Evolutionary conservation across 2,329 filamentous ascomycete genomes (phyloP).

Genomic region (Beauveria australis): DNA sequence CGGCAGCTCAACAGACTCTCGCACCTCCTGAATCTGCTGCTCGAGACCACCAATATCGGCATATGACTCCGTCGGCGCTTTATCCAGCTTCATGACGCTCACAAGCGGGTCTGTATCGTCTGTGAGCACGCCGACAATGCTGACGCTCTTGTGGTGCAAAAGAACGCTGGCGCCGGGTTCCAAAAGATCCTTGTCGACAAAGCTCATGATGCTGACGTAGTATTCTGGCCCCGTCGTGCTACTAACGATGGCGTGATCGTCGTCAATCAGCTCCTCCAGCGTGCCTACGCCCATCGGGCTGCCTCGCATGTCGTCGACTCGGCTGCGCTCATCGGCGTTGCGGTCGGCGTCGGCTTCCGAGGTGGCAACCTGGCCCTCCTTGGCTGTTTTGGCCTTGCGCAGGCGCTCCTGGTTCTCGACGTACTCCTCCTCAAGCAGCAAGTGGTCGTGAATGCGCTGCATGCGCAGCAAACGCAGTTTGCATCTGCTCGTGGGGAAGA

Average conservation of each 20-base stretch:
- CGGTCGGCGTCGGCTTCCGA: slow-evolving; percentile 68
- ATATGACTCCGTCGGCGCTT: slow-evolving; percentile 95
- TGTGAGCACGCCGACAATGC: slow-evolving; percentile 92
- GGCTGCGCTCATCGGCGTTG: slow-evolving; percentile 87
- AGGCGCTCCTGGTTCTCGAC: slow-evolving; percentile 97
- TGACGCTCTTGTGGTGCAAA: slow-evolving; percentile 95
- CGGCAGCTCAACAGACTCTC: slow-evolving; percentile 93
- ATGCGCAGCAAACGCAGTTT: slow-evolving; percentile 95
- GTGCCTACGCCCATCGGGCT: slow-evolving; percentile 98
- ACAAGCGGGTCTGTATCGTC: slow-evolving; percentile 94
- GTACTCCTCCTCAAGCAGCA: slow-evolving; percentile 95
- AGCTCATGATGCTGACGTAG: slow-evolving; percentile 99
- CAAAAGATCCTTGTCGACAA: slow-evolving; percentile 96
- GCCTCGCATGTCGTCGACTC: slow-evolving; percentile 96
- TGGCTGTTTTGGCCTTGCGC: slow-evolving; percentile 80
- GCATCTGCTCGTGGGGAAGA: slow-evolving; percentile 94
- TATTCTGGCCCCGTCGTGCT: slow-evolving; percentile 96
- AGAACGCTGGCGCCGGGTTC: slow-evolving; percentile 94
- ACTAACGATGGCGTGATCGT: slow-evolving; percentile 97
- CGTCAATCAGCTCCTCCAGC: slow-evolving; percentile 96
- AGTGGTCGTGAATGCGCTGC: slow-evolving; percentile 97
- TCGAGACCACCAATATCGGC: slow-evolving; percentile 97
- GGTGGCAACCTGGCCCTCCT: slow-evolving; percentile 60
- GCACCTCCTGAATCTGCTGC: slow-evolving; percentile 91
- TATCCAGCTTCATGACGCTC: slow-evolving; percentile 98